Evolutionary conservation across 176 grass and related monocot genomes (phyloP), one percentile per base, ranked within the genome.

Genomic region (Avena eriantha): DNA sequence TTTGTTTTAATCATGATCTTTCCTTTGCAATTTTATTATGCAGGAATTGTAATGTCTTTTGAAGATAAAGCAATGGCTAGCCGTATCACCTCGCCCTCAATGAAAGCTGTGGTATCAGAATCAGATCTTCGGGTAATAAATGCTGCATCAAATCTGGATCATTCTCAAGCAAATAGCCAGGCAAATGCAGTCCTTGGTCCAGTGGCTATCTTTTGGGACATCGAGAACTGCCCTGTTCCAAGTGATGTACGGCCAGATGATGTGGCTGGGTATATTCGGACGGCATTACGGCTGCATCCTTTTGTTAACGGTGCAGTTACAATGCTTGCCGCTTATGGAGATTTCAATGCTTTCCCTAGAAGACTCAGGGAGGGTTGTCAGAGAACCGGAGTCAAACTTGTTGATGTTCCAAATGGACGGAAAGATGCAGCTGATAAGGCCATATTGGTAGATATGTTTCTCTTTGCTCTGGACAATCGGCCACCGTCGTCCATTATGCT

Each of bases 281-380:
- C 90, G 85, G 90, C 90, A 82, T 70, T 98, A 80, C 90, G 92
- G 31, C 29, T 93, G 49, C 93, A 98, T 87, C 96, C 90, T 74
- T 78, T 90, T 76, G 82, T 94, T 72, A 89, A 76, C 10, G 91
- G 95, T n/a, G 89, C 86, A 46, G 96, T 98, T 45, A 94, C 96
- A 56, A 78, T 90, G 88, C 93, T 98, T 15, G 94, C 96, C 78
- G 96, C 96, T 79, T 98, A 89, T 73, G 96, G 96, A 43, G 93
- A 98, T 92, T 96, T 96, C 80, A 98, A 98, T 84, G 86, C 93
- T 53, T 95, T 98, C 72, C 96, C 96, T 24, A 91, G 96, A 51
- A 95, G 92, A 72, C 92, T 98, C 15, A 90, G 96, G 53, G 96
- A 98, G 86, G 93, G 96, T 33, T 98, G 93, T 43, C 96, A 98